Evolutionary conservation across 2,329 filamentous ascomycete species (phyloP), one percentile per base, ranked within the genome.

Genomic region (Epichloe amarillans): DNA sequence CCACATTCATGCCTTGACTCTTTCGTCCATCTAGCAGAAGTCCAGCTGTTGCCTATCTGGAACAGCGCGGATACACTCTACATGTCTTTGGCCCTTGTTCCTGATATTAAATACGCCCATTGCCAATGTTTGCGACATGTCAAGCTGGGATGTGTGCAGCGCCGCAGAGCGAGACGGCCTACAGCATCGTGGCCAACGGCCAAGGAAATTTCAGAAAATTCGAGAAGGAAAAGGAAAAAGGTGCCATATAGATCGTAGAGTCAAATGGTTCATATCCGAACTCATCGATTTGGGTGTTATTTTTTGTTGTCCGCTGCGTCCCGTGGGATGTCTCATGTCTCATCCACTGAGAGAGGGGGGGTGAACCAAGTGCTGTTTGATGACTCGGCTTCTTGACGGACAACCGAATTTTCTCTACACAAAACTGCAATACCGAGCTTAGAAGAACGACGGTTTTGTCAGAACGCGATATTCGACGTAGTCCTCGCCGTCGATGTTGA

Each of bases 381-480:
- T 30, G 26, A 30, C 30, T 10, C 1, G 30, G 30, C 30, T 30
- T 30, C 30, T 30, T 10, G 30, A 30, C 30, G 8, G 30, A 30
- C 30, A 30, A 30, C 30, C 30, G 3, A 30, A 30, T 30, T 11
- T 30, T 4, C 30, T 30, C 30, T 10, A 30, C 30, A 30, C 30
- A n/a, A 37, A 46, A 12, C 44, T 8, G 30, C 30, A 21, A 14
- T 11, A 17, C 17, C 10, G n/a, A n/a, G 5, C 50, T 60, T 62
- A 80, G 55, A 80, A 82, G 58, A 83, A 83, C 0, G 71, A 75
- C 0, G 79, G 78, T 64, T 81, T 83, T 1, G 76, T 82, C 26
- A 84, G 71, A 1, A 84, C 77, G 2, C 80, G 73, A 55, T 83
- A 83, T 61, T 83, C 80, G 36, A 84, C 79, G 53, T 80, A 84